Evolutionary conservation across 345 rosid genomes (phyloP).

Genomic region (Gossypium sturtianum): DNA sequence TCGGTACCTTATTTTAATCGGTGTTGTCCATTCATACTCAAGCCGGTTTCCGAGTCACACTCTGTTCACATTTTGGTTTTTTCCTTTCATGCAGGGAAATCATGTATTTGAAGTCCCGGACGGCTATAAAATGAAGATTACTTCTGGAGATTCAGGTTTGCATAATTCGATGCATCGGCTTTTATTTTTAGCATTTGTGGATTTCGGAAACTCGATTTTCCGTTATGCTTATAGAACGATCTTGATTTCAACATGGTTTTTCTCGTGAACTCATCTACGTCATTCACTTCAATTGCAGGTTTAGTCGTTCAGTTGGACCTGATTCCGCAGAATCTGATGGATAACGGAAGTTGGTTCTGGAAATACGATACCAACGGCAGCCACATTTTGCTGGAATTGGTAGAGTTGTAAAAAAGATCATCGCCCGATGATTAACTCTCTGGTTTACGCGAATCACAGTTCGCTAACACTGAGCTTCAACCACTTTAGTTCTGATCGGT

Average conservation of each 20-base stretch:
- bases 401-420: constrained; percentile 27
- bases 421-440: neutral
- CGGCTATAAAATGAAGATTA: constrained; percentile 63
- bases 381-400: constrained; percentile 55
- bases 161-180: neutral
- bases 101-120: constrained; percentile 83
- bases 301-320: constrained; percentile 45
- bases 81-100: constrained; percentile 51
- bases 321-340: constrained; percentile 39
- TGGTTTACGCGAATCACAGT: constrained; percentile 50
- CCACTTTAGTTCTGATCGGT: constrained; percentile 26
- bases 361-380: constrained; percentile 51
- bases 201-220: neutral
- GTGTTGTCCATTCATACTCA: neutral
- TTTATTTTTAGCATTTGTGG: neutral
- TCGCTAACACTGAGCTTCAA: constrained; percentile 24
- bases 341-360: constrained; percentile 92
- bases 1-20: neutral
- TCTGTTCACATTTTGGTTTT: neutral
- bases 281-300: constrained; percentile 33
- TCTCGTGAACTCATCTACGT: neutral
- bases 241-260: neutral
- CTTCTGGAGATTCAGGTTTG: constrained; percentile 56
- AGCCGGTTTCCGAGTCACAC: neutral
- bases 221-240: neutral